Percentiles rank a stretch among this genome's conserved stretches.
Conservation (phyloP, 1,139 yeast species). For the Protomyces lactucae-debilis region DNA sequence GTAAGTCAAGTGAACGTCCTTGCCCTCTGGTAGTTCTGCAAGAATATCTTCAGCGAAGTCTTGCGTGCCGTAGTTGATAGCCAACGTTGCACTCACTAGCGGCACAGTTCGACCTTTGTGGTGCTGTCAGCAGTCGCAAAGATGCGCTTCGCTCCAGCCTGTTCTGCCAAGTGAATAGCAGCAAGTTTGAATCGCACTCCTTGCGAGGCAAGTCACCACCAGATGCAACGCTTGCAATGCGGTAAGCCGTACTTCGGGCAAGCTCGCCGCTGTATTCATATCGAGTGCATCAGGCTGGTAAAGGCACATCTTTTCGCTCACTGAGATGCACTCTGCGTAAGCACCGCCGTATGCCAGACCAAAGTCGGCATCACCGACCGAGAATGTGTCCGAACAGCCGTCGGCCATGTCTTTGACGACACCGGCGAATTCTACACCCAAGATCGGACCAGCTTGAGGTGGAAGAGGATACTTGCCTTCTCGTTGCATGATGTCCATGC, state of each 20-base stretch:
- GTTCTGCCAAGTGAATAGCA: constrained; percentile 40
- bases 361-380: constrained; percentile 40
- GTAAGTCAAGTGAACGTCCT: constrained; percentile 34
- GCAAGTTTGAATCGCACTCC: constrained; percentile 37
- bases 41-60: constrained; percentile 36
- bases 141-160: constrained; percentile 38
- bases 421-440: constrained; percentile 43
- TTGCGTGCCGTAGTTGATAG: constrained; percentile 37
- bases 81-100: constrained; percentile 33
- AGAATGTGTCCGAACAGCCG: constrained; percentile 20
- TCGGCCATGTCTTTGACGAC: constrained; percentile 33
- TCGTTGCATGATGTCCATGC: constrained; percentile 39
- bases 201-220: constrained; percentile 37
- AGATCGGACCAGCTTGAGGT: constrained; percentile 36
- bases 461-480: constrained; percentile 38
- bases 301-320: constrained; percentile 36
- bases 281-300: constrained; percentile 35
- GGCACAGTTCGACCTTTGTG: constrained; percentile 35
- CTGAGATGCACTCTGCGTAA: constrained; percentile 40
- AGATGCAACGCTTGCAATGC: constrained; percentile 38
- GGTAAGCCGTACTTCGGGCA: constrained; percentile 42
- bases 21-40: constrained; percentile 32
- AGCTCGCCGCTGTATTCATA: constrained; percentile 38
- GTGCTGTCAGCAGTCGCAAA: constrained; percentile 40
- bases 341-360: constrained; percentile 43